phyloP scores from a whole-genome alignment of 2,329 filamentous ascomycete genomes.

The Ophiostoma sp. region DNA sequence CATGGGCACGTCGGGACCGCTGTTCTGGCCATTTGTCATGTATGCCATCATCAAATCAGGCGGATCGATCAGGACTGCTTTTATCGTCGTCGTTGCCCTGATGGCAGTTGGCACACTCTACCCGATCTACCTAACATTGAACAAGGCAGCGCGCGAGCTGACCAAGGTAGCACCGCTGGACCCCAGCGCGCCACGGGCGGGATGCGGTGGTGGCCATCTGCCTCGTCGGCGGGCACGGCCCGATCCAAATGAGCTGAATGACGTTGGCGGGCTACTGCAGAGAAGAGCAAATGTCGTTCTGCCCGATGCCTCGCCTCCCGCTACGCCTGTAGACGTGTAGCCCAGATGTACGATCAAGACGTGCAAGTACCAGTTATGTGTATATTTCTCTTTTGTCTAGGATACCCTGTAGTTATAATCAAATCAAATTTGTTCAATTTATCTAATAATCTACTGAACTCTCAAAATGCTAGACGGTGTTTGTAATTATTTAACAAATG shows the following conservation, averaged over 20 bases:
- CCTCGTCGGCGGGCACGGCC: not conserved
- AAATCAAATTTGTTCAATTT: not conserved
- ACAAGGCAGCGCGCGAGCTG: conserved; percentile 42
- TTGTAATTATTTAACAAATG: too few relatives aligned
- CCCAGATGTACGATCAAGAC: not conserved
- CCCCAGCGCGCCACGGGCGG: not conserved
- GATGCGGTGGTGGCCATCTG: not conserved
- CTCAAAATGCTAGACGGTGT: too few relatives aligned
- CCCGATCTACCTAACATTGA: conserved; percentile 45
- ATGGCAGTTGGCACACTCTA: conserved; percentile 45
- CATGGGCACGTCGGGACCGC: conserved; percentile 67
- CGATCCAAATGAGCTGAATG: not conserved
- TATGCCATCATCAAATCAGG: conserved; percentile 59
- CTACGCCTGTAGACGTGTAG: not conserved
- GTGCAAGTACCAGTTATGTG: not conserved
- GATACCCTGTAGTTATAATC: not conserved
- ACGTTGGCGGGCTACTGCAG: conserved; percentile 9
- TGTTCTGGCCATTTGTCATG: conserved; percentile 68
- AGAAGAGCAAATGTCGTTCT: not conserved
- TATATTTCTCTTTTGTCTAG: not conserved
- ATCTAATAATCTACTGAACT: too few relatives aligned
- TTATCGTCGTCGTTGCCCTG: conserved; percentile 56
- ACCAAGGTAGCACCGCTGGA: conserved; percentile 25
- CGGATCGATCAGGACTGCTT: conserved; percentile 59
- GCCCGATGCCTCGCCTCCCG: not conserved